Percentiles rank a stretch among this genome's conserved stretches.
Evolutionary conservation across 2,329 filamentous ascomycete species (phyloP).

Genomic region (Arthrobotrys entomopaga): DNA sequence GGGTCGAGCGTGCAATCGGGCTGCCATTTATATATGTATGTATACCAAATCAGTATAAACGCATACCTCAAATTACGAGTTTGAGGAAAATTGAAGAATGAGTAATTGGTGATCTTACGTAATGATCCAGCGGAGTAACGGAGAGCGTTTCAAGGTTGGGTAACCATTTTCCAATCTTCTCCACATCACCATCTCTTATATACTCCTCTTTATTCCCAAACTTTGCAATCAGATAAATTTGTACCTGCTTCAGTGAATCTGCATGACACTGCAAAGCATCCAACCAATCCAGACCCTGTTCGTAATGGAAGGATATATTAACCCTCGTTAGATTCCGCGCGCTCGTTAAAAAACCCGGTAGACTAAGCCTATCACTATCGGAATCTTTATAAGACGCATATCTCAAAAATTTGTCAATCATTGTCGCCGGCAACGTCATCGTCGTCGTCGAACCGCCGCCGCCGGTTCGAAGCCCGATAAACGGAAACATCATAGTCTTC

Average conservation of each 20-base stretch:
- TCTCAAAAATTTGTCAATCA: not conserved
- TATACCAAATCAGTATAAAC: no score
- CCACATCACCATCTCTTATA: not conserved
- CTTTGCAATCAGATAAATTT: not conserved
- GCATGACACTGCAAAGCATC: conserved; percentile 13
- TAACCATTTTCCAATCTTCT: conserved; percentile 13
- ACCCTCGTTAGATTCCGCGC: conserved; percentile 3
- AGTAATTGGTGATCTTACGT: conserved; percentile 18
- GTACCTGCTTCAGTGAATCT: conserved; percentile 14
- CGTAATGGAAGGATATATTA: conserved; percentile 6
- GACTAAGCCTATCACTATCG: not conserved
- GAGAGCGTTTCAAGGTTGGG: conserved; percentile 21
- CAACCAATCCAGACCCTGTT: conserved; percentile 7
- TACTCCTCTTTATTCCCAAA: not conserved
- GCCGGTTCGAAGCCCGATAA: not conserved
- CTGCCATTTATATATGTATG: not conserved
- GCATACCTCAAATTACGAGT: no score
- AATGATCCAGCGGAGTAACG: not conserved
- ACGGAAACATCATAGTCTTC: not conserved
- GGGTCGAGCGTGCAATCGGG: conserved; percentile 11
- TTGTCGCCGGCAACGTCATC: not conserved
- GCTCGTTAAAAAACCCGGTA: conserved; percentile 10
- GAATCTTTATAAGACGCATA: not conserved
- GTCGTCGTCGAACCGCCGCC: not conserved
- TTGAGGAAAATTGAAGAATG: no score